Base-by-base conservation (phyloP, 2,329 filamentous ascomycete genomes). In the Fusarium mangiferae region DNA sequence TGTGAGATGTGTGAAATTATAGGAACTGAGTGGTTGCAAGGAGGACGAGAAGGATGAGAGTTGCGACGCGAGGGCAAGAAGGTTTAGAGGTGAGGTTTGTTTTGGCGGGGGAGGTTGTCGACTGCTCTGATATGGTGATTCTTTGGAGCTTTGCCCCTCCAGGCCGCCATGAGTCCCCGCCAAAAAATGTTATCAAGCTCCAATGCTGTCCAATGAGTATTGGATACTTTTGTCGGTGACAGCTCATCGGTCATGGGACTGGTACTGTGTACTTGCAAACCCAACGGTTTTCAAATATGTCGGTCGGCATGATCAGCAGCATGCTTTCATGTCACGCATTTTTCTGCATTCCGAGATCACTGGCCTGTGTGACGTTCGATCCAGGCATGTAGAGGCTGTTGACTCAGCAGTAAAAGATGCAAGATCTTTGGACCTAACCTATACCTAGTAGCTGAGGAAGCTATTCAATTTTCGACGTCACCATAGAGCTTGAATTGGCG, bases 131-230 rank as follows among this genome's bases (percentile, higher is more conserved):
- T 63, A 59, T 70, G 72, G 73, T 75, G 72, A 74, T 74, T 74
- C 68, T 74, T 51, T 74, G 46, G 72, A 74, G 72, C 67, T 71
- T 74, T 74, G 72, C 72, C 72, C 72, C 72, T 74, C 72, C 64
- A 73, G 72, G 72, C 68, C 36, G 49, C 64, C 64, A 54, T 69
- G 35, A 52, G 68, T 69, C 72, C 72, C 72, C 72, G 68, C 67
- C 68, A 73, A 75, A 74, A 75, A 66, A 51, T 72, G 66, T 45
- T 56, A 45, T 74, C 42, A 55, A 73, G 62, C 66, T 70, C 60
- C 60, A 30, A 35, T 28, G 52, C 38, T 70, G 59, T 70, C 67
- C 67, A 70, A 70, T 70, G 58, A 63, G 67, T 70, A 70, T 70
- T 49, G 59, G 28, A 60, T 70, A 70, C 67, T 48, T 70, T 33